A percentile compares a stretch with the other conserved stretches of the same genome.
phyloP scores from a whole-genome alignment of 345 rosid species.

The Eutrema yunnanense region DNA sequence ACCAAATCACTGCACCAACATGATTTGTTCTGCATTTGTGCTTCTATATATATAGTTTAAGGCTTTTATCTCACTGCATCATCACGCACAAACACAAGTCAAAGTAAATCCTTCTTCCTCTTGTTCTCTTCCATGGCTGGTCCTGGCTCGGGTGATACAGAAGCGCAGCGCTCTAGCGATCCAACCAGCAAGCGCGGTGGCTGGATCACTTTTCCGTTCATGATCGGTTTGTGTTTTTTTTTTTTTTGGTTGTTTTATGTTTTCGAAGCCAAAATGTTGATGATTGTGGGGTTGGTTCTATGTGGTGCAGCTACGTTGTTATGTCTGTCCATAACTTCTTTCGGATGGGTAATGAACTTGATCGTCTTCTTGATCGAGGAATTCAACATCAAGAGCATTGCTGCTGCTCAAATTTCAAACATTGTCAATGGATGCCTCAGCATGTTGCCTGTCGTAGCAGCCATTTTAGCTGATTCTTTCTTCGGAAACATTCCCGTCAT shows the following conservation, averaged over 20 bases:
- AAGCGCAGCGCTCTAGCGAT: slow-evolving; percentile 12
- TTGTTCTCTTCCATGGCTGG: slow-evolving; percentile 15
- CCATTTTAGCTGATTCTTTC: slow-evolving; percentile 43
- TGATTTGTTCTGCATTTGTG: neutral
- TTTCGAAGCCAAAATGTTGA: neutral
- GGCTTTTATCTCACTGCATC: neutral
- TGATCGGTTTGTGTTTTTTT: slow-evolving; percentile 3
- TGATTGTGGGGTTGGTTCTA: neutral
- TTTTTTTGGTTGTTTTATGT: neutral
- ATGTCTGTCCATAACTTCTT: slow-evolving; percentile 33
- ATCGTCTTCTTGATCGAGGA: slow-evolving; percentile 34
- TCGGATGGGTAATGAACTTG: slow-evolving; percentile 42
- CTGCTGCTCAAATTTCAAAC: slow-evolving; percentile 39
- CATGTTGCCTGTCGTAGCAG: slow-evolving; percentile 37
- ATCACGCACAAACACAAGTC: slow-evolving; percentile 2
- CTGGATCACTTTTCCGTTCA: slow-evolving; percentile 53
- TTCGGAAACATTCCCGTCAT: slow-evolving; percentile 32
- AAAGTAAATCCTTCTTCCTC: neutral
- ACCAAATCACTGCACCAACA: neutral
- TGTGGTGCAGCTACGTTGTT: slow-evolving; percentile 30
- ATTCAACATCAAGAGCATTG: slow-evolving; percentile 38
- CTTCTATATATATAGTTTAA: neutral
- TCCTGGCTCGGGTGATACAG: slow-evolving; percentile 1
- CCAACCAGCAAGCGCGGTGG: slow-evolving; percentile 26
- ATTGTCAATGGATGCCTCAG: slow-evolving; percentile 27